phyloP scores from a whole-genome alignment of 441 rosid genomes.

The Oxalis stricta region DNA sequence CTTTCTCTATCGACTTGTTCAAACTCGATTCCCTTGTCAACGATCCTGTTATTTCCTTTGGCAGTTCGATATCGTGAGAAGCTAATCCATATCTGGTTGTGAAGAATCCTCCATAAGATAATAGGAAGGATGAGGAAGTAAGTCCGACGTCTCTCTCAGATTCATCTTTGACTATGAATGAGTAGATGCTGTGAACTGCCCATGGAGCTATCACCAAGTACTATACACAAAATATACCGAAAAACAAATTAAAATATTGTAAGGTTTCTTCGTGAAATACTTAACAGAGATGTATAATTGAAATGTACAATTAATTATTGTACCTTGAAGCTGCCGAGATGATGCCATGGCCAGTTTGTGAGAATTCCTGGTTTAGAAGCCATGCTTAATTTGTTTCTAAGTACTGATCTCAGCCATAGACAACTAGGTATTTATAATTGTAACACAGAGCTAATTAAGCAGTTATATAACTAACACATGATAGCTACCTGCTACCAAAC shows the following conservation, averaged over 20 bases:
- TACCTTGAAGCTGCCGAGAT: slow-evolving; percentile 18
- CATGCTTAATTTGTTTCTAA: too few relatives aligned
- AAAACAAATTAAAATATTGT: too few relatives aligned
- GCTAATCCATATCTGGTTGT: slow-evolving; percentile 54
- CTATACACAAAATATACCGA: too few relatives aligned
- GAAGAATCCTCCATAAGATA: slow-evolving; percentile 32
- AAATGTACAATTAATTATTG: too few relatives aligned
- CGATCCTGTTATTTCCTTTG: slow-evolving; percentile 32
- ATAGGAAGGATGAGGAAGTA: slow-evolving; percentile 28
- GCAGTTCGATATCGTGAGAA: slow-evolving; percentile 42
- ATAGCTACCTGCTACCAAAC: too few relatives aligned
- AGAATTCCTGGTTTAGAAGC: slow-evolving; percentile 16
- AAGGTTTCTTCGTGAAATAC: background rate
- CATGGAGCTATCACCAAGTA: slow-evolving; percentile 41
- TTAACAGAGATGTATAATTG: too few relatives aligned
- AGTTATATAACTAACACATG: too few relatives aligned
- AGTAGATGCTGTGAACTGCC: slow-evolving; percentile 33
- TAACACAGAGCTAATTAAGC: background rate
- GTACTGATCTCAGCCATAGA: too few relatives aligned
- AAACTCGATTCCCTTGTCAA: slow-evolving; percentile 39
- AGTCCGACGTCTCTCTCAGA: slow-evolving; percentile 19
- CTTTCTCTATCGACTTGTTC: slow-evolving; percentile 48
- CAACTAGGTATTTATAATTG: too few relatives aligned
- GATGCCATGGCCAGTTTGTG: slow-evolving; percentile 20
- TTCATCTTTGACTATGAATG: slow-evolving; percentile 11